Evolutionary conservation across 2,329 filamentous ascomycete genomes (phyloP), one percentile per base, ranked within the genome.

Genomic region (Incumbomyces delicatus): DNA sequence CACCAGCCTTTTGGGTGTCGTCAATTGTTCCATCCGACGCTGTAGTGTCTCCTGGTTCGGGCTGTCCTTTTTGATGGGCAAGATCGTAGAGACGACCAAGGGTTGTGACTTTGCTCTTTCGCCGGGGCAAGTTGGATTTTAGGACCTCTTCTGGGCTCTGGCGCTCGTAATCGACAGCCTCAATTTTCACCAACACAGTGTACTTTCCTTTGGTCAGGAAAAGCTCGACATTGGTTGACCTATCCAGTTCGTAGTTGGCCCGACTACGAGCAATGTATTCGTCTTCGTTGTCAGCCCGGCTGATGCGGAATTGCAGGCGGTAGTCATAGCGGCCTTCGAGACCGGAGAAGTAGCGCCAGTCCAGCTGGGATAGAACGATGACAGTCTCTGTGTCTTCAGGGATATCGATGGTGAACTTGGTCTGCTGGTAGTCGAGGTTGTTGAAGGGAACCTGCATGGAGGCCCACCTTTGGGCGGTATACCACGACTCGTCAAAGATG

Each of bases 221-320:
- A 7, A 92, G 72, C 61, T 92, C 87, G 1, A 85, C 80, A 42
- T 83, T 88, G 33, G 88, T 81, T 1, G 83, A 85, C 6, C 87
- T 80, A 17, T 72, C 78, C 76, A 87, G 85, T 62, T 70, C 71
- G 50, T 76, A 75, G 30, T 70, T 73, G 7, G 65, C 71, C 40
- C 74, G 73, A 53, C 72, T 77, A 49, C 75, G 73, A 10, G 77
- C 73, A 37, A 77, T 73, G 52, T 78, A 79, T 44, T 78, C 74
- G n/a, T 72, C 74, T 58, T 77, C 71, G 50, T 75, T 76, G 56
- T 49, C 36, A n/a, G 50, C 44, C 11, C 44, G 47, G n/a, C 79
- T 73, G 0, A 81, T 61, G 2, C 76, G 70, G 58, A 80, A 80
- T 49, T 79, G 75, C 10, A 80, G 62, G 5, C 72, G 62, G 57